Conservation (phyloP, 768 basidiomycete genomes). For the Hypholoma fasciculare region DNA sequence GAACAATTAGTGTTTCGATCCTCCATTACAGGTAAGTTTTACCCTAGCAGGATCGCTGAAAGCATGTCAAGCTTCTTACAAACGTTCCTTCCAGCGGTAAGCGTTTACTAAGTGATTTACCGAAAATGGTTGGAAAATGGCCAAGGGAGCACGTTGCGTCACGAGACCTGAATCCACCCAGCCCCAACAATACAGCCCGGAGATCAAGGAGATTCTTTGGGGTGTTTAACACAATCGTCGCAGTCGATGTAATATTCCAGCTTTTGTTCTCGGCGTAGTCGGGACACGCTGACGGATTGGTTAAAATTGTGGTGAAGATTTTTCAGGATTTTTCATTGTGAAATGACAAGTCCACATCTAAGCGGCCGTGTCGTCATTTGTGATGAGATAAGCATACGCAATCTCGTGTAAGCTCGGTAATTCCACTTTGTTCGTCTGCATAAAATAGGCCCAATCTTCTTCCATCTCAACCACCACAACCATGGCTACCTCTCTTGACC, state of each 20-base stretch:
- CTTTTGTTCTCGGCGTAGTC: background rate
- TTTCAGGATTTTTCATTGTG: background rate
- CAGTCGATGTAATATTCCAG: too few relatives aligned
- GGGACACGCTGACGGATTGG: background rate
- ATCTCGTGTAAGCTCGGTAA: slow-evolving; percentile 1
- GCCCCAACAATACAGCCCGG: background rate
- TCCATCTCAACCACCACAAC: slow-evolving; percentile 21
- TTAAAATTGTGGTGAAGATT: background rate
- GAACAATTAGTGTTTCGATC: background rate
- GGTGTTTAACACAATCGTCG: background rate
- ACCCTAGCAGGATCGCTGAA: background rate
- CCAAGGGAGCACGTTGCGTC: background rate
- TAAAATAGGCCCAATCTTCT: slow-evolving; percentile 1
- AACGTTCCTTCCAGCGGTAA: background rate
- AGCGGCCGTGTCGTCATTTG: slow-evolving; percentile 2
- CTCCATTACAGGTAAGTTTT: background rate
- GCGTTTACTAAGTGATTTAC: background rate
- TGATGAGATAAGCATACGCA: slow-evolving; percentile 1
- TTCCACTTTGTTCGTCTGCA: background rate
- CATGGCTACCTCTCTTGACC: slow-evolving; percentile 82
- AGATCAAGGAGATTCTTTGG: background rate
- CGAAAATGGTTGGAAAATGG: background rate
- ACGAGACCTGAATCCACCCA: background rate
- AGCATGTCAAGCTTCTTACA: background rate
- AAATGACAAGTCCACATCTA: background rate